phyloP scores from a whole-genome alignment of 805 yeast species.

The Kazachstania kunashirensis region DNA sequence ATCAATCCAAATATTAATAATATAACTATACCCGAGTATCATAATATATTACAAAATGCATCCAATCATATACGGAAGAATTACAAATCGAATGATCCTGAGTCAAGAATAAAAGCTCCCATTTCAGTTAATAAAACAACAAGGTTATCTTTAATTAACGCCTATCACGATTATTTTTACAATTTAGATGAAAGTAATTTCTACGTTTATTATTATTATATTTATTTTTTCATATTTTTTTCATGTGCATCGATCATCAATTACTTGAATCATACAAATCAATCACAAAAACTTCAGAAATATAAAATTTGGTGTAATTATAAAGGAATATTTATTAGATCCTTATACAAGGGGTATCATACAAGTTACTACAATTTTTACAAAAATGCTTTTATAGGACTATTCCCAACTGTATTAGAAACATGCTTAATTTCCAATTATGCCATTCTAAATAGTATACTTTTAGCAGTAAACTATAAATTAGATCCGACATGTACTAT shows the following conservation, averaged over 20 bases:
- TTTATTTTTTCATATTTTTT: conserved; percentile 10
- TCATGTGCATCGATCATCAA: conserved; percentile 6
- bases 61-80: neutral
- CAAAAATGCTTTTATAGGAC: conserved; percentile 8
- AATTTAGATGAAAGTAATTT: conserved; percentile 15
- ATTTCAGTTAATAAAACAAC: conserved; percentile 1
- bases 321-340: conserved; percentile 10
- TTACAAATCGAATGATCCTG: neutral
- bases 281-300: conserved; percentile 7
- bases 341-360: conserved; percentile 14
- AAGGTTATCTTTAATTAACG: conserved; percentile 7
- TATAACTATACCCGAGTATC: conserved; percentile 1
- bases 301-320: conserved; percentile 7
- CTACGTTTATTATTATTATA: conserved; percentile 9
- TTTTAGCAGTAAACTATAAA: conserved; percentile 9
- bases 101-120: neutral
- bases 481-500: conserved; percentile 13
- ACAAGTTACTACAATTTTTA: conserved; percentile 11
- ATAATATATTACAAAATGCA: neutral
- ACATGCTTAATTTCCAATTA: conserved; percentile 12
- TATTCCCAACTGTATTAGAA: conserved; percentile 20
- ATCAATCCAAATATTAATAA: neutral
- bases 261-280: conserved; percentile 8
- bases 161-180: conserved; percentile 12
- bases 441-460: conserved; percentile 9